phyloP scores from a whole-genome alignment of 495 filamentous ascomycete species.

The Aspergillus campestris region DNA sequence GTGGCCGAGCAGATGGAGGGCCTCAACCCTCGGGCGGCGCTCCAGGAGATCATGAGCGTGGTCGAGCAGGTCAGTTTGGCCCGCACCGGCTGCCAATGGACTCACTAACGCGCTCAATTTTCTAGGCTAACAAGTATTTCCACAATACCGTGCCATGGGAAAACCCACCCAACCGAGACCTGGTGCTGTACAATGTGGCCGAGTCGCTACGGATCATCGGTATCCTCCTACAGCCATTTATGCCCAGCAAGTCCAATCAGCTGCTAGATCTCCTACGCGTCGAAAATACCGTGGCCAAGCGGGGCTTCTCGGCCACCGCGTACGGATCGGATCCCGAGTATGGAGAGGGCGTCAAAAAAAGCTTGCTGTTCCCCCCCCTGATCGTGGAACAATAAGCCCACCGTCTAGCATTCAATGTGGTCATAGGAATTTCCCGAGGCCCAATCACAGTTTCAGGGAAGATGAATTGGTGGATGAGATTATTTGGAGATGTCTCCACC shows the following conservation, averaged over 20 bases:
- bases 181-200: constrained; percentile 57
- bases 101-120: constrained; percentile 5
- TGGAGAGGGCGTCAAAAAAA: constrained; percentile 46
- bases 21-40: constrained; percentile 53
- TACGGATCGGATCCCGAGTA: constrained; percentile 57
- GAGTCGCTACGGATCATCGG: constrained; percentile 75
- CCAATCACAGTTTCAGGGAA: constrained; percentile 14
- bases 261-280: constrained; percentile 76
- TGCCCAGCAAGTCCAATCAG: constrained; percentile 68
- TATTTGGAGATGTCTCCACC: constrained; percentile 10
- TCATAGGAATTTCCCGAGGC: constrained; percentile 18
- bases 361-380: constrained; percentile 49
- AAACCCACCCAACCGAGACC: constrained; percentile 31
- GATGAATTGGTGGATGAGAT: background rate
- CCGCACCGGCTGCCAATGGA: constrained; percentile 6
- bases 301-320: constrained; percentile 49
- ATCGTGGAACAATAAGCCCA: constrained; percentile 35
- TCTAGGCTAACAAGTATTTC: constrained; percentile 66
- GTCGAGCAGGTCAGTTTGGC: constrained; percentile 42
- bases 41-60: constrained; percentile 57
- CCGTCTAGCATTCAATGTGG: constrained; percentile 3
- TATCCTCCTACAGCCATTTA: constrained; percentile 84
- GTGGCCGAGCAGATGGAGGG: constrained; percentile 53
- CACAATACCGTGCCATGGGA: constrained; percentile 52
- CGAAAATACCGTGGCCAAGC: constrained; percentile 32